Base-by-base conservation (phyloP, 441 rosid genomes). In the Macaranga tanarius region DNA sequence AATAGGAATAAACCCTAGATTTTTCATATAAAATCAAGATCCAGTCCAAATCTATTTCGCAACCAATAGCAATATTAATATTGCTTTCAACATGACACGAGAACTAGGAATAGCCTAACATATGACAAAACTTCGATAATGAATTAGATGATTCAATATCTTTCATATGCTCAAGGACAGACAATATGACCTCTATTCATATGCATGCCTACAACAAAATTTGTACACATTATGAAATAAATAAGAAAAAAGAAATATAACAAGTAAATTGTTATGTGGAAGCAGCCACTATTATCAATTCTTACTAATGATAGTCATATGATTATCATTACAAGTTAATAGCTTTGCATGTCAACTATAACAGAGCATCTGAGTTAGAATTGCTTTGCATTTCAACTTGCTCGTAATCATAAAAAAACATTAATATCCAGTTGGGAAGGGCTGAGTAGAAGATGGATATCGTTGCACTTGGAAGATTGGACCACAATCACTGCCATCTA, bases 21-120 rank as follows among this genome's bases (percentile, higher is more conserved):
- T n/a, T n/a, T n/a, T n/a, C n/a, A n/a, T n/a, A n/a, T n/a, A 80
- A 87, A 83, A 44, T 79, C 86, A 42, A 75, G 51, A 67, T 87
- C 90, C 63, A 85, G 74, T 61, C 90, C 90, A 80, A 87, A 87
- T 76, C 90, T 83, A 65, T 87, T 72, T 76, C 73, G 62, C 76
- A 74, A 23, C 73, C 74, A 73, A 71, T 48, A 52, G 75, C 56
- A 72, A 69, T 76, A n/a, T 81, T 85, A 73, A 57, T 77, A 67
- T 76, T 73, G 62, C 75, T 79, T 65, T 74, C 77, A 50, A 84
- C 67, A 34, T 25, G n/a, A 23, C 60, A 75, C 3, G 73, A 65
- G 47, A 74, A 26, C 47, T 70, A 61, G 17, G 75, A 44, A 73
- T 80, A 82, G 58, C 74, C 70, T 47, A 78, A 83, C 59, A 59